Evolutionary conservation across 345 rosid species (phyloP).

Genomic region (Geranium rotundifolium): DNA sequence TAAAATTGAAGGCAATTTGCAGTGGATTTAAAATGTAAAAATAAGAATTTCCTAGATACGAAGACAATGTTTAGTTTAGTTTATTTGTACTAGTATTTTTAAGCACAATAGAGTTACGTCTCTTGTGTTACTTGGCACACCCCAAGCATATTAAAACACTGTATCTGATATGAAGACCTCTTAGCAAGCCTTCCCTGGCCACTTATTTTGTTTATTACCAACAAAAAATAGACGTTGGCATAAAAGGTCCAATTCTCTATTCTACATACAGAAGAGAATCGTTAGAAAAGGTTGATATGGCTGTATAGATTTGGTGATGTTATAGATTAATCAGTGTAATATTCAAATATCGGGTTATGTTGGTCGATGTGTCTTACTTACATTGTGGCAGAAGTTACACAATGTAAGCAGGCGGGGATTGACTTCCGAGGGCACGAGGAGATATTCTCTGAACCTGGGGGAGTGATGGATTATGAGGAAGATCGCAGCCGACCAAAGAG

Average conservation of each 20-base stretch:
- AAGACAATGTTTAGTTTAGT: too few species aligned
- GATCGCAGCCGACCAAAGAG: conserved; percentile 91
- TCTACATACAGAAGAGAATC: too few species aligned
- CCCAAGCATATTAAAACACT: too few species aligned
- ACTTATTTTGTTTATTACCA: too few species aligned
- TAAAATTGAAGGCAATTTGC: too few species aligned
- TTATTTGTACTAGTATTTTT: too few species aligned
- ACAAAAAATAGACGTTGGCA: neutral
- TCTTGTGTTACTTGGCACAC: neutral
- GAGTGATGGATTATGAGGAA: conserved; percentile 97
- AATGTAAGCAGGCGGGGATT: conserved; percentile 87
- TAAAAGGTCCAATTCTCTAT: neutral
- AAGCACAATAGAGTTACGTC: neutral
- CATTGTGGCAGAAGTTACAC: conserved; percentile 97
- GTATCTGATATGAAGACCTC: too few species aligned
- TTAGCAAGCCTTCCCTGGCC: too few species aligned
- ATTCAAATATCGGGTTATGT: conserved; percentile 32
- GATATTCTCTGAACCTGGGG: conserved; percentile 84
- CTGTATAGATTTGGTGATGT: too few species aligned
- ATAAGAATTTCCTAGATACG: too few species aligned
- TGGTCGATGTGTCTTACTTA: conserved; percentile 97
- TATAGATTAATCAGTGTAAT: neutral
- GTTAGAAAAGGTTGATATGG: too few species aligned
- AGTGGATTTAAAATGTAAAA: too few species aligned
- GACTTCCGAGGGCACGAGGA: conserved; percentile 87